Conservation (phyloP, 1,139 yeast species). For the Yamadazyma taylorii region DNA sequence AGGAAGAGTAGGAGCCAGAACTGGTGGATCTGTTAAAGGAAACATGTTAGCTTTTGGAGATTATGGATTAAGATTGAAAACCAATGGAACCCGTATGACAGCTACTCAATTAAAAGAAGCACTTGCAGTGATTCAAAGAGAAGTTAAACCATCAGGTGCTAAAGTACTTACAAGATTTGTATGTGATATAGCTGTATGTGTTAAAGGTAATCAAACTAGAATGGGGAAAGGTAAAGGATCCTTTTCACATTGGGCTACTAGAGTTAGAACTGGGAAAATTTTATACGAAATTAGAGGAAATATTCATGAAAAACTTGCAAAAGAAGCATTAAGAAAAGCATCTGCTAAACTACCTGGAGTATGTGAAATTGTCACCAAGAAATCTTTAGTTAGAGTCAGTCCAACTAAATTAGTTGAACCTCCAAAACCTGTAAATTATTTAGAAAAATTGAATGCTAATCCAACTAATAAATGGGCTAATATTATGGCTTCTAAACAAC, state of each 20-base stretch:
- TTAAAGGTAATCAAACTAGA: conserved; percentile 98
- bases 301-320: conserved; percentile 86
- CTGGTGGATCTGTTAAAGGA: conserved; percentile 93
- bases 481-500: conserved; percentile 48
- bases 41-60: conserved; percentile 77
- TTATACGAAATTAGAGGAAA: conserved; percentile 80
- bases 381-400: conserved; percentile 72
- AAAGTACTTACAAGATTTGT: conserved; percentile 76
- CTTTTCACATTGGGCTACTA: conserved; percentile 94
- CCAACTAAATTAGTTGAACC: conserved; percentile 47
- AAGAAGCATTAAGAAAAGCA: conserved; percentile 90
- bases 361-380: conserved; percentile 77
- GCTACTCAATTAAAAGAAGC: conserved; percentile 93
- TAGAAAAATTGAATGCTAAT: conserved; percentile 51
- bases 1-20: conserved; percentile 92
- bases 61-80: conserved; percentile 82
- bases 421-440: conserved; percentile 52
- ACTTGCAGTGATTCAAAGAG: conserved; percentile 79
- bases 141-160: conserved; percentile 72
- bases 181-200: conserved; percentile 87
- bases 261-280: conserved; percentile 95
- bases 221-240: conserved; percentile 99
- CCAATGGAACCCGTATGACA: conserved; percentile 83
- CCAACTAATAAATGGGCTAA: conserved; percentile 69
- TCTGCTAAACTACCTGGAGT: conserved; percentile 91